Evolutionary conservation across 441 rosid species (phyloP).

Genomic region (Pelargonium australe): DNA sequence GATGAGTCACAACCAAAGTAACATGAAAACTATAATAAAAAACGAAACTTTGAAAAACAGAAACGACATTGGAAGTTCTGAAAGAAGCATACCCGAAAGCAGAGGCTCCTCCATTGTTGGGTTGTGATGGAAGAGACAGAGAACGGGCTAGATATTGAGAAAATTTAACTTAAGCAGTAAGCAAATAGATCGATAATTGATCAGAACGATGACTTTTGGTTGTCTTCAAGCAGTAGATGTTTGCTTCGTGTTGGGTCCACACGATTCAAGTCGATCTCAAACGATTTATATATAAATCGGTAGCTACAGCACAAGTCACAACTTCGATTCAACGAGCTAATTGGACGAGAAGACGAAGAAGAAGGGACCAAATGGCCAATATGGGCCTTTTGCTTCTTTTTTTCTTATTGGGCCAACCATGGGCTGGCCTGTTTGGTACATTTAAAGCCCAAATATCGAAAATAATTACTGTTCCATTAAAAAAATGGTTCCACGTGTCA

Average conservation of each 20-base stretch:
- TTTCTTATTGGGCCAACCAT: too few relatives aligned
- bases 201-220: neutral
- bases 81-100: conserved; percentile 48
- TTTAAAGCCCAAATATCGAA: too few relatives aligned
- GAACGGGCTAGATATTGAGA: neutral
- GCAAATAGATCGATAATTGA: neutral
- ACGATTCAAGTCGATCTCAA: neutral
- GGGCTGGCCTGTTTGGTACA: too few relatives aligned
- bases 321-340: neutral
- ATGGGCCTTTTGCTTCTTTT: too few relatives aligned
- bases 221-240: neutral
- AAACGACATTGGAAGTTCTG: neutral
- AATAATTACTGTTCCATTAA: too few relatives aligned
- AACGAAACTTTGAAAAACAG: neutral
- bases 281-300: neutral
- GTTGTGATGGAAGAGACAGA: neutral
- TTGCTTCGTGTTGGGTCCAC: neutral
- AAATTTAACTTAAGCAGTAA: neutral
- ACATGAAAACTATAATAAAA: neutral
- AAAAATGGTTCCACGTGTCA: too few relatives aligned
- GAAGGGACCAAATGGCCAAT: too few relatives aligned
- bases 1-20: neutral
- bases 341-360: too few relatives aligned
- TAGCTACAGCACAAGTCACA: neutral
- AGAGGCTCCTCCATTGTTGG: conserved; percentile 68